Evolutionary conservation across 179 eudicot species (phyloP).

Genomic region (Patellifolia procumbens): DNA sequence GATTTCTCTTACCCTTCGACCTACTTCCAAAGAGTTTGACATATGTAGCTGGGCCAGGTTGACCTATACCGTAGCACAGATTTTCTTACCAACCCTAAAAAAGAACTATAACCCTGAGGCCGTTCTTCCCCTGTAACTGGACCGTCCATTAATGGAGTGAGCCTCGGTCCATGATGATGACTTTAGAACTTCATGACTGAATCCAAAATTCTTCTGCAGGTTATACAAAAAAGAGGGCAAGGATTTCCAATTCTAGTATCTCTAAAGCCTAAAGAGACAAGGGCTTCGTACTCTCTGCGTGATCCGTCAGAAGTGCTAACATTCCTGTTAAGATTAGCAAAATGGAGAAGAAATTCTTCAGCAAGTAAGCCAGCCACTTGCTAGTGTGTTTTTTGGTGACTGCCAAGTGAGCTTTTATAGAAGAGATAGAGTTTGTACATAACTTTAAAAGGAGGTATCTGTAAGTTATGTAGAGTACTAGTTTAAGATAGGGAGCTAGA

Average conservation of each 20-base stretch:
- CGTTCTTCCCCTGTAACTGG: too few relatives aligned
- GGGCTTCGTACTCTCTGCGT: constrained; percentile 63
- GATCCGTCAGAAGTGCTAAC: constrained; percentile 72
- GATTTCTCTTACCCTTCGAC: too few relatives aligned
- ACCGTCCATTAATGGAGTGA: too few relatives aligned
- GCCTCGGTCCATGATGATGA: too few relatives aligned
- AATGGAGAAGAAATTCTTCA: constrained; percentile 39
- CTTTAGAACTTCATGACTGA: neutral
- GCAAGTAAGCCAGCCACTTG: constrained; percentile 24
- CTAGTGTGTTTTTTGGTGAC: constrained; percentile 30
- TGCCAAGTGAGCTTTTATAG: constrained; percentile 30
- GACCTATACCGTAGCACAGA: too few relatives aligned
- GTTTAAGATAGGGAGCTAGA: neutral
- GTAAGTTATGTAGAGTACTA: neutral
- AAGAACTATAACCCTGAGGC: too few relatives aligned
- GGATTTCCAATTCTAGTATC: constrained; percentile 78
- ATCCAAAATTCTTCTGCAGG: constrained; percentile 35
- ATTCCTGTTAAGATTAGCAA: constrained; percentile 55
- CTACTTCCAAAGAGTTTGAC: too few relatives aligned
- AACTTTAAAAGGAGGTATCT: neutral
- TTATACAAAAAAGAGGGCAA: constrained; percentile 52
- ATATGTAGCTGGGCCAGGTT: too few relatives aligned
- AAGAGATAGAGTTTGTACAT: constrained; percentile 28
- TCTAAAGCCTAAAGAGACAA: constrained; percentile 55
- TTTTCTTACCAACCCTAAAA: too few relatives aligned